Conservation (phyloP, 495 filamentous ascomycete species). For the Penicillium lagena region DNA sequence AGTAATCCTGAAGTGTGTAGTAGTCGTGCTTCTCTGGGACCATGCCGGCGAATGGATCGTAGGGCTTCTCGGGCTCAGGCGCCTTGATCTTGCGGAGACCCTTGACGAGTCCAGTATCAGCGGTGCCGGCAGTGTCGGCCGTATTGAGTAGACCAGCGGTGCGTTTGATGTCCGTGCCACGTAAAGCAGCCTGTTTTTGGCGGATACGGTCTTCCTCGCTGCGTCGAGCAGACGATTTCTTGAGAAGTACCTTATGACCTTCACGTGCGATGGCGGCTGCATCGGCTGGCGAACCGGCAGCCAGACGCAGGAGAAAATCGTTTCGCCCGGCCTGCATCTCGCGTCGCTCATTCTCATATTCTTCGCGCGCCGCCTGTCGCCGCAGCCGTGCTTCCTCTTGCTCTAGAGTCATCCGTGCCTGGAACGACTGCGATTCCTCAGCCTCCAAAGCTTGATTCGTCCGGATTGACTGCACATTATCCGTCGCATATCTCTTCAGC, state of each 20-base stretch:
- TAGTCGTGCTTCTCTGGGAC: constrained; percentile 57
- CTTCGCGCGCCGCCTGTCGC: constrained; percentile 48
- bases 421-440: constrained; percentile 46
- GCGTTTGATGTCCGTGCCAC: constrained; percentile 29
- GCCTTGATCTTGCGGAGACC: constrained; percentile 64
- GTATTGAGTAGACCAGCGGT: constrained; percentile 13
- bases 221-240: constrained; percentile 53
- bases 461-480: constrained; percentile 55
- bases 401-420: constrained; percentile 60
- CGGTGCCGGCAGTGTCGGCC: constrained; percentile 16
- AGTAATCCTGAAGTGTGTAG: constrained; percentile 60
- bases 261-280: constrained; percentile 46
- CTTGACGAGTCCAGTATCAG: constrained; percentile 51
- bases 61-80: constrained; percentile 63
- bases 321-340: constrained; percentile 53
- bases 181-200: constrained; percentile 39
- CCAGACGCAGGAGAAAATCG: constrained; percentile 50
- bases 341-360: constrained; percentile 58
- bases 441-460: constrained; percentile 47
- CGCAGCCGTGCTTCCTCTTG: constrained; percentile 56
- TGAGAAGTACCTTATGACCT: constrained; percentile 59
- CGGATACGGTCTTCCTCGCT: constrained; percentile 43
- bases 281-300: constrained; percentile 38
- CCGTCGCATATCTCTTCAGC: constrained; percentile 59
- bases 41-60: constrained; percentile 82